A percentile compares a stretch with the other conserved stretches of the same genome.
phyloP scores from a whole-genome alignment of 768 basidiomycete genomes.

The Kwoniella pini region DNA sequence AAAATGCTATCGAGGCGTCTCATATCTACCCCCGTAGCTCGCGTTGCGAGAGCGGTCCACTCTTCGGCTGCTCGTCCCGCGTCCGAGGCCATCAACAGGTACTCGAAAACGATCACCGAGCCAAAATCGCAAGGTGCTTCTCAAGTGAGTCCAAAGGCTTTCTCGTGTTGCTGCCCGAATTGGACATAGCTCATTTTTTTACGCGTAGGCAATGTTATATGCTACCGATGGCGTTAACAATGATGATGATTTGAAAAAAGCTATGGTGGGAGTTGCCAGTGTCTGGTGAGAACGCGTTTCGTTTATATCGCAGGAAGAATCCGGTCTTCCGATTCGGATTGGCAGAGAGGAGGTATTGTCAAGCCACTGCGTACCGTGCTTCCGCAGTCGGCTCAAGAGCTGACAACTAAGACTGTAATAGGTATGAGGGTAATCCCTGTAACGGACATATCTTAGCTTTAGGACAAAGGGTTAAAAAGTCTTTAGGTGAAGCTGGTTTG shows the following conservation, averaged over 20 bases:
- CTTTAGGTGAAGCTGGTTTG: slow-evolving; percentile 66
- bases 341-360: too few relatives aligned
- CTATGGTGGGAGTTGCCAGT: slow-evolving; percentile 96
- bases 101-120: slow-evolving; percentile 80
- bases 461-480: slow-evolving; percentile 82
- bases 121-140: slow-evolving; percentile 94
- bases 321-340: too few relatives aligned
- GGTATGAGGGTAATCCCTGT: slow-evolving; percentile 99
- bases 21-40: background rate
- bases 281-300: slow-evolving; percentile 70
- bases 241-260: slow-evolving; percentile 85
- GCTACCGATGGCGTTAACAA: slow-evolving; percentile 87
- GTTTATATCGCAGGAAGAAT: background rate
- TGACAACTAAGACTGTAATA: slow-evolving; percentile 48
- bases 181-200: background rate
- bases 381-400: background rate
- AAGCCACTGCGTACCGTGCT: too few relatives aligned
- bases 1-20: slow-evolving; percentile 23
- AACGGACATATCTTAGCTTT: slow-evolving; percentile 89
- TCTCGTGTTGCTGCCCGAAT: background rate
- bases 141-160: slow-evolving; percentile 61
- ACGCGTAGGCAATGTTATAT: slow-evolving; percentile 86
- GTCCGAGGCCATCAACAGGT: slow-evolving; percentile 58
- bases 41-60: slow-evolving; percentile 14
- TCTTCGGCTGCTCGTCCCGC: slow-evolving; percentile 7